Percentiles rank a stretch among this genome's conserved stretches.
Conservation (phyloP, 768 basidiomycete species). For the Naganishia vishniacii region DNA sequence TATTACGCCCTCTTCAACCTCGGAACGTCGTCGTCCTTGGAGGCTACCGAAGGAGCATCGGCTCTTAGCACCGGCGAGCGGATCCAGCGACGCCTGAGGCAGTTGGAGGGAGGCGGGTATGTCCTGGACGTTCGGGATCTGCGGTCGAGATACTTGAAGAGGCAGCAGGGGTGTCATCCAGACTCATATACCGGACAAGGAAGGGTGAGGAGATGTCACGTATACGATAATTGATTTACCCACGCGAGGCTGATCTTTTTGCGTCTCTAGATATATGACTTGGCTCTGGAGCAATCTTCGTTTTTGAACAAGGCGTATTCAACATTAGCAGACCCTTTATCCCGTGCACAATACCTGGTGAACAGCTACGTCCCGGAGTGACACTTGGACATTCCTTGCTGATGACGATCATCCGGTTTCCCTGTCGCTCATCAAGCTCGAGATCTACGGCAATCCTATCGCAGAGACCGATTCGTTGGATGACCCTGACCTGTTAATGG, state of each 20-base stretch:
- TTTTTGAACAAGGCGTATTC: constrained; percentile 78
- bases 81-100: constrained; percentile 31
- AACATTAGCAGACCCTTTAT: constrained; percentile 64
- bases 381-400: too few species aligned
- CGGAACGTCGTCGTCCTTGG: constrained; percentile 44
- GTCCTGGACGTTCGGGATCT: constrained; percentile 60
- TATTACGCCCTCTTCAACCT: constrained; percentile 68
- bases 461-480: constrained; percentile 67
- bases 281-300: constrained; percentile 66
- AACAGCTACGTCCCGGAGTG: too few species aligned
- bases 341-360: constrained; percentile 71
- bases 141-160: constrained; percentile 62
- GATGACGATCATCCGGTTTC: too few species aligned
- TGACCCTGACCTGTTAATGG: constrained; percentile 64
- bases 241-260: constrained; percentile 16
- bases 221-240: too few species aligned
- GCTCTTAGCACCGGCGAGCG: constrained; percentile 54
- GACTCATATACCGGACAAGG: constrained; percentile 73
- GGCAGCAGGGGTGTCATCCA: constrained; percentile 76
- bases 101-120: constrained; percentile 51
- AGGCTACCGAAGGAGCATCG: not conserved
- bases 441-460: constrained; percentile 57
- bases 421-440: constrained; percentile 49
- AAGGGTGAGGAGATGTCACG: too few species aligned
- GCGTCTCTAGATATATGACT: constrained; percentile 54